Conservation (phyloP, 2,329 filamentous ascomycete genomes). For the Alternaria conjuncta region DNA sequence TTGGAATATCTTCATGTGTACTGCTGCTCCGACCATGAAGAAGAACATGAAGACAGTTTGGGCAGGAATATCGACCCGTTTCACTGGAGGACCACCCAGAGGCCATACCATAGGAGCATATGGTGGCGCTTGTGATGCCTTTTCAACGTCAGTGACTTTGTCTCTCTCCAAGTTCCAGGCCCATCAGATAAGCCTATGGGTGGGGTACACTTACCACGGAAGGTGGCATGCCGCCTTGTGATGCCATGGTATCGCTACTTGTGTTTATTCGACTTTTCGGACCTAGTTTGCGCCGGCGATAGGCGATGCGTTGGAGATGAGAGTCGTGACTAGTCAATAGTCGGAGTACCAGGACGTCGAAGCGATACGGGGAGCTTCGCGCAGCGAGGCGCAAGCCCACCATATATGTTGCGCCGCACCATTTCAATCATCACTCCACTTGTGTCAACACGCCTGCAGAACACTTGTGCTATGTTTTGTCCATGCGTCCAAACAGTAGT, state of each 20-base stretch:
- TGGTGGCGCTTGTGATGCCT: slow-evolving; percentile 34
- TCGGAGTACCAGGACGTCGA: background rate
- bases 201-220: slow-evolving; percentile 15
- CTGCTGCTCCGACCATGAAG: slow-evolving; percentile 49
- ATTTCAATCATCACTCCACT: background rate
- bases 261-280: background rate
- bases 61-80: slow-evolving; percentile 50
- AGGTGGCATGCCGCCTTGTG: slow-evolving; percentile 19
- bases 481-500: slow-evolving; percentile 14
- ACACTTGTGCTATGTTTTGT: slow-evolving; percentile 10
- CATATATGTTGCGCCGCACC: slow-evolving; percentile 19
- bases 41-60: slow-evolving; percentile 51
- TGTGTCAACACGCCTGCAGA: slow-evolving; percentile 8
- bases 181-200: background rate
- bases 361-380: background rate
- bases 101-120: slow-evolving; percentile 40
- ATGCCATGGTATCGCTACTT: slow-evolving; percentile 13
- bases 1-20: slow-evolving; percentile 53
- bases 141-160: slow-evolving; percentile 8
- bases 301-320: background rate
- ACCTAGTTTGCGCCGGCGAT: background rate
- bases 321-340: background rate
- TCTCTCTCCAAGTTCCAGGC: background rate
- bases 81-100: slow-evolving; percentile 48
- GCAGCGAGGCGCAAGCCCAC: slow-evolving; percentile 5